These are phyloP conservation scores for Fraxinus latifolia DNA, from an alignment of 305 asterid genomes.

Conservation along the genomic window DNA sequence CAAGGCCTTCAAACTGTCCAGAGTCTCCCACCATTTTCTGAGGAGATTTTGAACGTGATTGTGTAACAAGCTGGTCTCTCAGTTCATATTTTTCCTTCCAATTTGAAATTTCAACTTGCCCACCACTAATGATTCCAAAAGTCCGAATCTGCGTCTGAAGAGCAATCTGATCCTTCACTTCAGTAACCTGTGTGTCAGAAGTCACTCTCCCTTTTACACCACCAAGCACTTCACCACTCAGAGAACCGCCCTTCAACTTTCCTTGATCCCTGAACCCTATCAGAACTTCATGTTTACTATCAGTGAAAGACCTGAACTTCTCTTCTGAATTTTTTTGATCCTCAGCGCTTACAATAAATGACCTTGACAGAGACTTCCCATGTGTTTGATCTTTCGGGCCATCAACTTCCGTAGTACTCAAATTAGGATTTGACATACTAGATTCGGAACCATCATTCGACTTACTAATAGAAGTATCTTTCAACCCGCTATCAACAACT, in stretches of 20 bases:
- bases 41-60: slow-evolving; percentile 31
- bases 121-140: slow-evolving; percentile 32
- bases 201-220: neutral
- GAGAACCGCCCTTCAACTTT: slow-evolving; percentile 28
- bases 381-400: slow-evolving; percentile 40
- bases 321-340: slow-evolving; percentile 41
- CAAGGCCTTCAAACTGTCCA: slow-evolving; percentile 38
- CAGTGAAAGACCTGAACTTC: slow-evolving; percentile 31
- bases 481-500: slow-evolving; percentile 32
- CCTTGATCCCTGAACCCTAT: slow-evolving; percentile 35
- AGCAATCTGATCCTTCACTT: slow-evolving; percentile 35
- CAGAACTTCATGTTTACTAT: slow-evolving; percentile 25
- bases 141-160: slow-evolving; percentile 29
- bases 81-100: slow-evolving; percentile 37
- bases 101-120: slow-evolving; percentile 32
- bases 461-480: slow-evolving; percentile 33
- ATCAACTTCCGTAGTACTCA: slow-evolving; percentile 31
- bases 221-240: slow-evolving; percentile 37
- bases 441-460: slow-evolving; percentile 1
- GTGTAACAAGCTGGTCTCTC: slow-evolving; percentile 33
- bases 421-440: slow-evolving; percentile 20
- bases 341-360: slow-evolving; percentile 37
- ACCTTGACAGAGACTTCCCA: slow-evolving; percentile 41
- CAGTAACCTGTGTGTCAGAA: slow-evolving; percentile 33
- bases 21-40: slow-evolving; percentile 40